Base-by-base conservation (phyloP, 495 filamentous ascomycete genomes). In the Neurospora tetrasperma region DNA sequence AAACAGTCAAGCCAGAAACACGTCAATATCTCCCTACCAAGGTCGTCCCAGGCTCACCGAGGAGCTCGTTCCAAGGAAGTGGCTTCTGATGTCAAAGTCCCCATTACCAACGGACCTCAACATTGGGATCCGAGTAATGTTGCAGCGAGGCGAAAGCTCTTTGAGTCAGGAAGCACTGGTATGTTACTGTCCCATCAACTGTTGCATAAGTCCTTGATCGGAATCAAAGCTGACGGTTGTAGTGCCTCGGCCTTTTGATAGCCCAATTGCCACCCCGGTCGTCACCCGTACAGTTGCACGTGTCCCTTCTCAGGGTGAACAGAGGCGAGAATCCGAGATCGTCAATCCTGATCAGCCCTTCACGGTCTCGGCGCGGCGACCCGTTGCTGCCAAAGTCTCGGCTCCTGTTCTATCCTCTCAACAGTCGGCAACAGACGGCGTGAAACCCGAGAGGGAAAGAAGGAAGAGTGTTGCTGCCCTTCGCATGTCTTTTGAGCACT, bases 401-500 rank as follows among this genome's bases (percentile, higher is more conserved):
- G 40, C 27, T 20, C 69, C 69, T 35, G 27, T 18, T 27, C 35
- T 40, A 43, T 39, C 68, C 66, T 54, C 71, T 18, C 48, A 69
- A 62, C 42, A 68, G 42, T 39, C 73, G 31, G 31, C 18, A 23
- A 46, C 41, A 70, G 74, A 44, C 71, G 59, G 10, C 62, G 3
- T 71, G 68, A 10, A 11, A 38, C 48, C 73, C 41, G 18, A 16
- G 14, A n/a, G 71, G 16, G 40, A 73, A 27, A 73, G 70, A 66
- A 79, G 74, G 46, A 74, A 73, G 48, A 84, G 81, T 42, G 81
- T 84, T 41, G 78, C 81, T 41, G 79, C 83, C 72, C 75, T 83
- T 69, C 78, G 80, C 9, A 72, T 75, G 73, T 78, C 79, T 4
- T 83, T 83, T 41, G 80, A 84, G 69, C 66, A 18, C 8, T 31